Evolutionary conservation across 345 rosid species (phyloP), one percentile per base, ranked within the genome.

Genomic region (Gynandropsis gynandra): DNA sequence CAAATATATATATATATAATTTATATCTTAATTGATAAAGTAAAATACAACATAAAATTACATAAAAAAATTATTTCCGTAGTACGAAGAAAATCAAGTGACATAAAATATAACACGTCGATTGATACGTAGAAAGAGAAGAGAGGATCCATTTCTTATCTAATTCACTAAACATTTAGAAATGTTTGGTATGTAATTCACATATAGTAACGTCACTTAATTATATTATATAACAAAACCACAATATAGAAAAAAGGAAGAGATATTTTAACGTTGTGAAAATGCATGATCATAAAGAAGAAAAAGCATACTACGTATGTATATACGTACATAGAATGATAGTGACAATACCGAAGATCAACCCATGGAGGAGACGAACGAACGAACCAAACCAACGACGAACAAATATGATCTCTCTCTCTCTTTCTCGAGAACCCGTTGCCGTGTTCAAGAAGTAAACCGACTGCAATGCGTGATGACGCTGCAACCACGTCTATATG

Each of bases 401-500:
- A n/a, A n/a, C n/a, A 24, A 24, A 2, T 5, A 24, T 5, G 29
- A 24, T 24, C 65, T 24, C 42, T 27, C 15, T 39, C 53, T 64
- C 33, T 46, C 46, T 58, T 14, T 37, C 16, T 15, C 16, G n/a
- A 36, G 29, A 24, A 24, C 29, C 2, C 29, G 40, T 7, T 36
- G 9, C 10, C 40, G 12, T 13, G 15, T 7, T 44, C 62, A 61
- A 34, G 59, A 57, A 19, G 75, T 69, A 47, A 1, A 10, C 58
- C 85, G 71, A 49, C 54, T 34, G 52, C 85, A 80, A 62, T 54
- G 74, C 1, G 85, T 74, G 53, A 80, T 62, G 21, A 33, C 58
- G 44, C 74, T 67, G 76, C 85, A 80, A 13, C 82, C 82, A 54
- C 82, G 76, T 5, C 40, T 70, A 21, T 74, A 80, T 17, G 79